Percentiles rank a stretch among this genome's conserved stretches.
Evolutionary conservation across 192 early-diverging fungal species (phyloP).

Genomic region (Linderina pennispora): DNA sequence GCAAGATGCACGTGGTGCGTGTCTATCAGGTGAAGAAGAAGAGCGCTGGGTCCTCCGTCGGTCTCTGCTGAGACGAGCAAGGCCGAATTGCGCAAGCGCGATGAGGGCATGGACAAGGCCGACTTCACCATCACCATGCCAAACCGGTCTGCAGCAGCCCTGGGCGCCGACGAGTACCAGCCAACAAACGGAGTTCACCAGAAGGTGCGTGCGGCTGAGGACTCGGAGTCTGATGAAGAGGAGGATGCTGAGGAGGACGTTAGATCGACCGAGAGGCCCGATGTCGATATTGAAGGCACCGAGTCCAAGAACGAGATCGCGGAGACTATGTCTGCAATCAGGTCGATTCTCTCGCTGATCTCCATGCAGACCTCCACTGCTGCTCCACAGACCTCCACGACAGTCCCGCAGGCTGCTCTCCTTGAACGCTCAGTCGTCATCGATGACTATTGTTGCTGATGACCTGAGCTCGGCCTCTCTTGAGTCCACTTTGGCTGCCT

Average conservation of each 20-base stretch:
- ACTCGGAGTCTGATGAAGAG: conserved; percentile 2
- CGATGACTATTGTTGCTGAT: too few relatives aligned
- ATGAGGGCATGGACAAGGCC: conserved; percentile 12
- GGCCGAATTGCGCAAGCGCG: conserved; percentile 23
- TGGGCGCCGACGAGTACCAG: too few relatives aligned
- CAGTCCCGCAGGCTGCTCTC: too few relatives aligned
- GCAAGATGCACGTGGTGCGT: conserved; percentile 45
- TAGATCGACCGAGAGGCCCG: conserved; percentile 11
- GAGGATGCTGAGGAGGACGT: conserved; percentile 13
- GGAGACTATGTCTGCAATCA: too few relatives aligned
- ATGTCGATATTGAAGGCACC: conserved; percentile 2
- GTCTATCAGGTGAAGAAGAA: conserved; percentile 48
- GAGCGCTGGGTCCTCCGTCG: conserved; percentile 3
- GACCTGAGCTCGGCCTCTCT: neutral
- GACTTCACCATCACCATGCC: too few relatives aligned
- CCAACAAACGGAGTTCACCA: neutral
- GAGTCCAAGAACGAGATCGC: neutral
- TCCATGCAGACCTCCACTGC: too few relatives aligned
- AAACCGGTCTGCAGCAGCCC: too few relatives aligned
- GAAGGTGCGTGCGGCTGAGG: neutral
- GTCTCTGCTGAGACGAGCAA: neutral
- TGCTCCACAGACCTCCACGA: too few relatives aligned
- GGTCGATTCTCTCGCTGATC: too few relatives aligned
- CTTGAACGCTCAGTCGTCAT: too few relatives aligned
- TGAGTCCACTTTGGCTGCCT: neutral